phyloP scores from a whole-genome alignment of 805 yeast genomes.

The Barnettozyma pratensis region DNA sequence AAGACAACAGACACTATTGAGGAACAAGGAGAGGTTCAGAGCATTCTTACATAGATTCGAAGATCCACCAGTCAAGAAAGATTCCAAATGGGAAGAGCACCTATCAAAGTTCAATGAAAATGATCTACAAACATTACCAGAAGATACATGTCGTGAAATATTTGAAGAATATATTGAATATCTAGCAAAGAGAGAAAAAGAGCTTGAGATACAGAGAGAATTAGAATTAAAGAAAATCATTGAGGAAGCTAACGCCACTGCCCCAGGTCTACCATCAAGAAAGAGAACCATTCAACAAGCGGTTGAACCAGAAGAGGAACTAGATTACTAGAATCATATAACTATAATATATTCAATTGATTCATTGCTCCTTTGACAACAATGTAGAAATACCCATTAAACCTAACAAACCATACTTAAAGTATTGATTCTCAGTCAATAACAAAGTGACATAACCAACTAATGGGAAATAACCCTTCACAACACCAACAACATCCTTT shows the following conservation, averaged over 20 bases:
- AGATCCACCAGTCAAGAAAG: constrained; percentile 20
- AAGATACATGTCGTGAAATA: constrained; percentile 27
- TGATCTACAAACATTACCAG: constrained; percentile 33
- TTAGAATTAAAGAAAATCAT: constrained; percentile 17
- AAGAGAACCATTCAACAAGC: constrained; percentile 20
- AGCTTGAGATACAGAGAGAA: constrained; percentile 18
- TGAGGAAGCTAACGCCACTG: constrained; percentile 14
- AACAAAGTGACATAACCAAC: constrained; percentile 89
- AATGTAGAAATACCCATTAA: constrained; percentile 67
- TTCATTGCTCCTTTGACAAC: constrained; percentile 45
- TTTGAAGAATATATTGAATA: constrained; percentile 31
- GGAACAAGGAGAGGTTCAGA: constrained; percentile 19
- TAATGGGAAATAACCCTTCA: constrained; percentile 85
- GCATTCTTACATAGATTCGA: constrained; percentile 20
- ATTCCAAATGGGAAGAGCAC: constrained; percentile 34
- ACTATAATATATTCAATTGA: background rate
- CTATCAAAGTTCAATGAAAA: constrained; percentile 24
- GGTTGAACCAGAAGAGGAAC: constrained; percentile 24
- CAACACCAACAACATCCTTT: constrained; percentile 81
- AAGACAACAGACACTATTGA: constrained; percentile 7
- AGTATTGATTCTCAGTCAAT: constrained; percentile 81
- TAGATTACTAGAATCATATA: constrained; percentile 26
- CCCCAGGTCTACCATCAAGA: constrained; percentile 4
- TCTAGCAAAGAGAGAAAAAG: constrained; percentile 21
- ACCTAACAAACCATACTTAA: constrained; percentile 74